phyloP scores from a whole-genome alignment of 2,329 filamentous ascomycete genomes.

The Thyridium curvatum region DNA sequence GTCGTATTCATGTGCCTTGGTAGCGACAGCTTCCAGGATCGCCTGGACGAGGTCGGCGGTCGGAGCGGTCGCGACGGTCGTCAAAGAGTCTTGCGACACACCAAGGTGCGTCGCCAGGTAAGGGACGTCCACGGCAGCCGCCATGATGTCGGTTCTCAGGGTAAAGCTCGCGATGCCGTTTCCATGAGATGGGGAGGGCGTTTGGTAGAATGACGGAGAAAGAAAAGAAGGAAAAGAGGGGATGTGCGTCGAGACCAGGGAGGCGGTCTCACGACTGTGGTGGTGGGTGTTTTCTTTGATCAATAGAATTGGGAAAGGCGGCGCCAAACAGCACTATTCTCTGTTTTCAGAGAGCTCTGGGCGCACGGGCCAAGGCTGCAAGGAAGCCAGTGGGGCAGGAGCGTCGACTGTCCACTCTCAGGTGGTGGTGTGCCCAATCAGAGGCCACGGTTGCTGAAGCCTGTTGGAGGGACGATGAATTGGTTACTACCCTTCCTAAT shows the following conservation, averaged over 20 bases:
- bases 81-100: conserved; percentile 58
- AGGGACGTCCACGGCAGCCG: conserved; percentile 58
- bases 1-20: conserved; percentile 78
- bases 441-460: no score
- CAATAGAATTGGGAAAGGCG: no score
- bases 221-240: neutral
- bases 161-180: no score
- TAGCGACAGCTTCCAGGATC: conserved; percentile 67
- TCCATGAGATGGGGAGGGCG: no score
- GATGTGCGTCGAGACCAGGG: neutral
- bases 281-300: neutral
- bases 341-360: no score
- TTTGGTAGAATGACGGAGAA: neutral
- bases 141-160: conserved; percentile 38
- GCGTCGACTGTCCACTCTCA: no score
- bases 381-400: no score
- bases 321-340: no score
- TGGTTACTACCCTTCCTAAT: no score
- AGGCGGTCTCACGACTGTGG: neutral
- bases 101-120: conserved; percentile 68
- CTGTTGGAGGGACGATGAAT: no score
- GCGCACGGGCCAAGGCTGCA: no score
- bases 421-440: no score
- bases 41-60: conserved; percentile 72
- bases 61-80: conserved; percentile 56